Conservation (phyloP, 148 eudicot genomes). For the Limonium bicolor region DNA sequence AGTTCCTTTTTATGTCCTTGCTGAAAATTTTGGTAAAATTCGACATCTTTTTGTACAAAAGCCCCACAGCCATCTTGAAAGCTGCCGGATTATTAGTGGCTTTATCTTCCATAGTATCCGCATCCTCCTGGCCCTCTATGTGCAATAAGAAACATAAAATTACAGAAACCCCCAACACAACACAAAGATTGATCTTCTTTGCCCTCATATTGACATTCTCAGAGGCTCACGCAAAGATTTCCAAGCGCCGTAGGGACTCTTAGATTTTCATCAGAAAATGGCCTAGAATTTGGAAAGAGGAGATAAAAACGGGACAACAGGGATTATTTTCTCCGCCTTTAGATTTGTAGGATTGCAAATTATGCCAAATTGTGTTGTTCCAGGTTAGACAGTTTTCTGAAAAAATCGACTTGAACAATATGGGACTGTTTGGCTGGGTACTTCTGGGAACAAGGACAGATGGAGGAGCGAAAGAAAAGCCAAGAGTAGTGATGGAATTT, state of each 20-base stretch:
- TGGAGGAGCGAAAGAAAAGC: not conserved
- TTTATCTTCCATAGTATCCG: constrained; percentile 12
- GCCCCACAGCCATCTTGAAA: constrained; percentile 23
- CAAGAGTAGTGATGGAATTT: not conserved
- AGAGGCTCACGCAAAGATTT: no score
- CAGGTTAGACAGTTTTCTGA: no score
- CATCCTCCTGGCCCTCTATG: constrained; percentile 20
- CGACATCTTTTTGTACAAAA: constrained; percentile 34
- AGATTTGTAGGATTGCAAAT: not conserved
- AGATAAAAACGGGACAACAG: not conserved
- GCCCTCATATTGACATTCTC: constrained; percentile 32
- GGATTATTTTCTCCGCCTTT: not conserved
- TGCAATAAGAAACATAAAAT: constrained; percentile 13
- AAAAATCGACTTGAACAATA: no score
- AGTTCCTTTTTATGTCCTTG: constrained; percentile 25
- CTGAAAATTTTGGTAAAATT: constrained; percentile 38
- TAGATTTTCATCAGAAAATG: constrained; percentile 1
- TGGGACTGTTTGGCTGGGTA: not conserved
- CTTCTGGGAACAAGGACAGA: not conserved
- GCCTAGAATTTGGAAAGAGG: not conserved
- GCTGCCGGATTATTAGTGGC: constrained; percentile 12
- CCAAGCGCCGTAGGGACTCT: not conserved
- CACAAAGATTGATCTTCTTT: constrained; percentile 8
- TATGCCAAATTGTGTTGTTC: constrained; percentile 6
- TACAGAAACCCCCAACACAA: constrained; percentile 9